Evolutionary conservation across 768 basidiomycete genomes (phyloP), one percentile per base, ranked within the genome.

Genomic region (Termitomyces bulborhizus): DNA sequence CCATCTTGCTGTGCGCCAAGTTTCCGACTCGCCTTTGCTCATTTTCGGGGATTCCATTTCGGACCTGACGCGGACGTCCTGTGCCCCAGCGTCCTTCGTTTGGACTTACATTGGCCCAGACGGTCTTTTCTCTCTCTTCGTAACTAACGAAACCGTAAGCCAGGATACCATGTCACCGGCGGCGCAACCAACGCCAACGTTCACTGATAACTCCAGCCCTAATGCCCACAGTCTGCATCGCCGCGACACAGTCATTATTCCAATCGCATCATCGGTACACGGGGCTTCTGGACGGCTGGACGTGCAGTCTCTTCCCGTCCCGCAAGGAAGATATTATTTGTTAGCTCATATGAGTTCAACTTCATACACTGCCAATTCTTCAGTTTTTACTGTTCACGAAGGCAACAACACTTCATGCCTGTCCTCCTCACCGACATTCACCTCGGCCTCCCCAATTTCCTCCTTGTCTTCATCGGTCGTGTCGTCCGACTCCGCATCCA

Each of bases 241-340:
- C 40, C 66, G 40, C 57, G 64, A 55, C 16, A 29, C 40, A 27
- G 49, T 73, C 13, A 55, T 63, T 1, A 45, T 64, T 3, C 46
- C 47, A 13, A 48, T 82, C 29, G 68, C 57, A 13, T 54, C 57
- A 0, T 62, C 62, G 7, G 44, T 75, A n/a, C 60, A 69, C 51
- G 69, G 78, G 4, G 27, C 47, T 12, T 26, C 15, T 1, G 6
- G 11, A 0, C 53, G 51, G 16, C 81, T 68, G 65, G 66, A 61
- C 3, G 84, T 85, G 83, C 4, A 63, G 1, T 44, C 66, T 2
- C 80, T 85, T 46, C 70, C 72, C 55, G 65, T 83, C 24, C 64
- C 77, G 0, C 66, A 72, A 51, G 84, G 84, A 3, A 76, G 72
- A 73, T 85, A 85, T 60, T 44, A 58, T 12, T 24, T 84, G 18